Base-by-base conservation (phyloP, 129 eudicot genomes). In the Tanacetum coccineum region DNA sequence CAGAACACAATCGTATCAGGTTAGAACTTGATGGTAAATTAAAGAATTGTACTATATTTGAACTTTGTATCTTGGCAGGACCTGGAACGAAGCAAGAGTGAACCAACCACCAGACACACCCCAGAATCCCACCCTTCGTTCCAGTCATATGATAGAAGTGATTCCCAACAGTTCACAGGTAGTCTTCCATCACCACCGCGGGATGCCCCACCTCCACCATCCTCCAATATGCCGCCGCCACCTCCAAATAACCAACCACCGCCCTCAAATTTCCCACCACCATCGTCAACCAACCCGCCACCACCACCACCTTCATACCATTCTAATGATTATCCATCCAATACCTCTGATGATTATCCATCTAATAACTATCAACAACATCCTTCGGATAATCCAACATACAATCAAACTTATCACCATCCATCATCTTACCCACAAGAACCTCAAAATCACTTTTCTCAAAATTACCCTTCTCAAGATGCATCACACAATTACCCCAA, bases 401-500 rank as follows among this genome's bases (percentile, higher is more conserved):
- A 68, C 55, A 66, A 86, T 53, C 86, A 80, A 39, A 73, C 74
- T 7, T 81, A 78, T 68, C 80, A 74, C 44, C 86, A 81, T n/a
- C 87, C 77, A 4, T 60, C 74, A 25, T 70, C 87, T 20, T 83
- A 70, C 67, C 81, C 84, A 15, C 89, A 71, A 69, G 95, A 84
- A 36, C 85, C 85, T 15, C 85, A 73, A 64, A 81, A 71, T 70
- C 86, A 81, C 70, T 45, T 74, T 30, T 73, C 89, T 12, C 97
- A 78, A 52, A 76, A 76, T 45, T 86, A 81, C 80, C 78, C 70
- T 26, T 64, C 95, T 60, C 90, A 79, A 9, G 88, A 87, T 20
- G 46, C 72, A 20, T 11, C 87, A 0, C 70, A 59, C 69, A 63
- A 88, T 3, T 81, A 77, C 22, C 96, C 97, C 32, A 87, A 91